Evolutionary conservation across 129 eudicot genomes (phyloP), one percentile per base, ranked within the genome.

Genomic region (Artemisia annua): DNA sequence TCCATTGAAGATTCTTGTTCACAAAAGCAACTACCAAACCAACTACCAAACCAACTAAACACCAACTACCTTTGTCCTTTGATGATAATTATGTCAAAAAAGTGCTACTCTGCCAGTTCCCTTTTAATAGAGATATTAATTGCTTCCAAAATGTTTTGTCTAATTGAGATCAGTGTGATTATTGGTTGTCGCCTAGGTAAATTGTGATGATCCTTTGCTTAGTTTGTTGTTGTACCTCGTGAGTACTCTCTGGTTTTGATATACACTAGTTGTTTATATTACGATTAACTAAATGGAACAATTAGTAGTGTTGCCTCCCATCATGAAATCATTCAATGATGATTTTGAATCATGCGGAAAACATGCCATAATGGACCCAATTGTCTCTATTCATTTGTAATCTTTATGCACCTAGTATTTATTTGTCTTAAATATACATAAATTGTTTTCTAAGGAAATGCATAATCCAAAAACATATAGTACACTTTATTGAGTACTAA

Each of bases 21-120:
- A n/a, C 22, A 60, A 77, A 60, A 77, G 71, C 76, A 77, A 77
- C 81, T 49, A 49, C 76, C 71, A 20, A 70, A 70, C 71, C n/a
- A 77, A 77, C 70, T 60, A 69, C 32, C 0, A 28, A 28, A 3
- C 32, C 32, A 28, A 30, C 32, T 28, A 28, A 20, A 77, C 81
- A 62, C 48, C 32, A 77, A 70, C 81, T 20, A 62, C 76, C 70
- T 51, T 70, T 17, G 32, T 51, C 76, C 65, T 51, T 70, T 17
- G 32, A 60, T 50, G 64, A 2, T 69, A 59, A 72, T 46, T 72
- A 46, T 72, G 48, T 49, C 59, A 61, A 73, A 48, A 60, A 46
- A 58, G 44, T 26, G 48, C 19, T 68, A 32, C 78, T 35, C 53
- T 51, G 5, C 46, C 11, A 7, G 44, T 16, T 44, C 15, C 26